Conservation (phyloP, 108 stramenopile genomes). For the Nitzschia palea region DNA sequence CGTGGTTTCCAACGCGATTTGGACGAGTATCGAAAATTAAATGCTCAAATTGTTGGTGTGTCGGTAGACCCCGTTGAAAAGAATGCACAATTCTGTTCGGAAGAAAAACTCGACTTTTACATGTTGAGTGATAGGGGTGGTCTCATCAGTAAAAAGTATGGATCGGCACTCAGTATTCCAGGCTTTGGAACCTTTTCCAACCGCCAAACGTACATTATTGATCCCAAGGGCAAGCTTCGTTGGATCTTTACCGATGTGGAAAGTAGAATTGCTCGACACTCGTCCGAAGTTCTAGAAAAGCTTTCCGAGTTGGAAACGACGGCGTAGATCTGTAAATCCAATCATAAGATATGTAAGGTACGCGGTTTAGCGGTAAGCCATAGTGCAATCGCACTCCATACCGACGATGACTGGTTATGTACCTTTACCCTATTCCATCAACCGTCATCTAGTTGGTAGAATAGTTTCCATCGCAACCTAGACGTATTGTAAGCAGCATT, state of each 20-base stretch:
- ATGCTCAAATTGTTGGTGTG: conserved; percentile 78
- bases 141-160: conserved; percentile 56
- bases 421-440: no score
- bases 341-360: no score
- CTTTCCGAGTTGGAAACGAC: conserved; percentile 57
- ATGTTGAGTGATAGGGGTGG: conserved; percentile 77
- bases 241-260: conserved; percentile 86
- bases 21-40: conserved; percentile 47
- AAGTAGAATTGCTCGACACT: conserved; percentile 62
- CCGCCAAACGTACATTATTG: conserved; percentile 84
- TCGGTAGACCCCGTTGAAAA: conserved; percentile 82
- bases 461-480: no score
- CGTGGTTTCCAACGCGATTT: conserved; percentile 65
- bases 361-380: no score
- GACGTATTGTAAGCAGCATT: no score
- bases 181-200: conserved; percentile 84
- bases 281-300: conserved; percentile 71
- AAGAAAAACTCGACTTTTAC: conserved; percentile 70
- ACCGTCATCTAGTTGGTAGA: no score
- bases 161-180: conserved; percentile 60
- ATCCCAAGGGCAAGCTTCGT: conserved; percentile 66
- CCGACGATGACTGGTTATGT: no score
- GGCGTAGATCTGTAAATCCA: no score
- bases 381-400: no score
- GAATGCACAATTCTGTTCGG: conserved; percentile 73